Evolutionary conservation across 225 moss, liverwort and hornwort genomes (phyloP).

Genomic region (Neckera pumila): DNA sequence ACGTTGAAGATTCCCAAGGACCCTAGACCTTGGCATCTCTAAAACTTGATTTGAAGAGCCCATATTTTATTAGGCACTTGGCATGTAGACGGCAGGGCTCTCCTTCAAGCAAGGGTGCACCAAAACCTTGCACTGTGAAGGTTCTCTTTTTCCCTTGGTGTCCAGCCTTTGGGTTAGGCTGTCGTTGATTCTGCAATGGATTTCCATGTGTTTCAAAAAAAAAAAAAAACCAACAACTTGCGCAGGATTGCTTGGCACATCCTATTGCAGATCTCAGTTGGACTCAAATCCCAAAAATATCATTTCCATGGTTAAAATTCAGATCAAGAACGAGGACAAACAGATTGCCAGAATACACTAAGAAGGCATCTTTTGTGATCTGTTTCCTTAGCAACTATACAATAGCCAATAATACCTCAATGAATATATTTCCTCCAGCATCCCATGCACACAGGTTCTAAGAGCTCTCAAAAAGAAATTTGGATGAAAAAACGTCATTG

Average conservation of each 20-base stretch:
- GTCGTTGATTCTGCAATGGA: too few relatives aligned
- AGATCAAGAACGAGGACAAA: neutral
- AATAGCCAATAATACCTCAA: neutral
- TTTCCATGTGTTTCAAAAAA: too few relatives aligned
- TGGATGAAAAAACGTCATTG: neutral
- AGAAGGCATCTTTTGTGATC: neutral
- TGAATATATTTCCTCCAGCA: neutral
- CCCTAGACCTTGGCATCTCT: neutral
- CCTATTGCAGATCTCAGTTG: neutral
- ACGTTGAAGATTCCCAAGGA: neutral
- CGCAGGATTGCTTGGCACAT: too few relatives aligned
- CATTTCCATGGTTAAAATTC: neutral
- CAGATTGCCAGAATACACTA: neutral
- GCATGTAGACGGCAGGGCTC: fast-evolving
- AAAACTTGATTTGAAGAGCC: neutral
- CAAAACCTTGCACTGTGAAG: neutral
- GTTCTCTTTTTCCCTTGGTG: too few relatives aligned
- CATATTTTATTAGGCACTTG: neutral
- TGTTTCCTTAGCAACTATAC: neutral
- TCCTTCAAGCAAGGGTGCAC: neutral
- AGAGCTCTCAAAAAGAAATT: neutral
- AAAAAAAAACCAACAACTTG: too few relatives aligned
- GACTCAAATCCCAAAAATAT: neutral
- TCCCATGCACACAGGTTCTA: neutral
- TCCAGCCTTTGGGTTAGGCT: too few relatives aligned